Conservation (phyloP, 2,329 filamentous ascomycete genomes). For the Cadophora luteo-olivacea region DNA sequence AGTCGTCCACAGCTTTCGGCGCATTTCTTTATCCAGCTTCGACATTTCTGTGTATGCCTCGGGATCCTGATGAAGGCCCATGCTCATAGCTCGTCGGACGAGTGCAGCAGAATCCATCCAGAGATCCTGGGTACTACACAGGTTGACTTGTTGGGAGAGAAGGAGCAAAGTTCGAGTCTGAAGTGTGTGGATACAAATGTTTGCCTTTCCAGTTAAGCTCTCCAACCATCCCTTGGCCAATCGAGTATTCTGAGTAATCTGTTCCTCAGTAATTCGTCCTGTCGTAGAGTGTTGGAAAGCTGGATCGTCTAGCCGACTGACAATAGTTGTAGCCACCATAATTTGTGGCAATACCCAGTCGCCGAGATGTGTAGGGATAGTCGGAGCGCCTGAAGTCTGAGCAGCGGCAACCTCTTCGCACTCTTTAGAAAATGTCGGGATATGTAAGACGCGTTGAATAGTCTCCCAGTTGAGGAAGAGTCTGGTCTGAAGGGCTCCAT, state of each 20-base stretch:
- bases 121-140: conserved; percentile 41
- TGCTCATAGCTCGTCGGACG: conserved; percentile 59
- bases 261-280: conserved; percentile 24
- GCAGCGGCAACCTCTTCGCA: conserved; percentile 23
- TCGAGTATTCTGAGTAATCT: conserved; percentile 21
- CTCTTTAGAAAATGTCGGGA: conserved; percentile 30
- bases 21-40: conserved; percentile 56
- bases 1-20: conserved; percentile 61
- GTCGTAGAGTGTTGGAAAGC: conserved; percentile 3
- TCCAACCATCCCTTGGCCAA: conserved; percentile 33
- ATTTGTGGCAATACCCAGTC: conserved; percentile 32
- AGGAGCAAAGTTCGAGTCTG: conserved; percentile 31
- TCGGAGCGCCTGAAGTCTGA: conserved; percentile 13
- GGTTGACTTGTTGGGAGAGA: conserved; percentile 34
- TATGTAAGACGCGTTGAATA: conserved; percentile 31
- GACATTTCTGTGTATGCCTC: conserved; percentile 54
- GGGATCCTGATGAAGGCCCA: conserved; percentile 65
- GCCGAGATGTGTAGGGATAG: conserved; percentile 22
- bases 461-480: conserved; percentile 34
- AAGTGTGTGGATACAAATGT: conserved; percentile 26
- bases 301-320: conserved; percentile 29
- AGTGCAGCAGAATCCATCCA: conserved; percentile 40
- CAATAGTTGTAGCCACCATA: conserved; percentile 29
- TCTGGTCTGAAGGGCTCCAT: conserved; percentile 24
- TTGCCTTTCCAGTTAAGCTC: conserved; percentile 28